Base-by-base conservation (phyloP, 768 basidiomycete genomes). In the Boletus rubescentipes region DNA sequence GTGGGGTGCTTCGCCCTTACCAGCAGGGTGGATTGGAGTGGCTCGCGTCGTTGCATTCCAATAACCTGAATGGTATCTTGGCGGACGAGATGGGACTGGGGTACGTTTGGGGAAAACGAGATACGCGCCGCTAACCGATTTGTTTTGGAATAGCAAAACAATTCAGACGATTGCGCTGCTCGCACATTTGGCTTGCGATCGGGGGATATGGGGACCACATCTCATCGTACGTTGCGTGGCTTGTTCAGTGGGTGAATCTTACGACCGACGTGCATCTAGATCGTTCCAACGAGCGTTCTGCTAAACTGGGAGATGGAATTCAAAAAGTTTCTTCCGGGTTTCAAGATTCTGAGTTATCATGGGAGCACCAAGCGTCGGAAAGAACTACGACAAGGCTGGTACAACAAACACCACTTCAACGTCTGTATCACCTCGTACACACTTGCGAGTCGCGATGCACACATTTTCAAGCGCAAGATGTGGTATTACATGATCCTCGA, bases 221-320 rank as follows among this genome's bases (percentile, higher is more conserved):
- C 78, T 98, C 8, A 89, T 99, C 61, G 84, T 84, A 65, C 58
- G 82, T 60, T 7, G 9, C 12, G 8, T 48, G 31, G 4, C n/a
- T 43, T 31, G n/a, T 54, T 29, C 16, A 38, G 46, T 35, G 37
- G 44, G 49, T 38, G 35, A 4, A 31, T 40, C 32, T 57, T 10
- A 61, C 45, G 20, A 47, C 6, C 16, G 5, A 20, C 21, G 43
- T 15, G 46, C 35, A 29, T 44, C 1, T 61, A 86, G 84, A 84
- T 96, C 62, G 90, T 86, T 52, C 97, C 97, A 1, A 91, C 96
- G 10, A 93, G 92, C 51, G 96, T 98, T 16, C 76, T 98, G 39
- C 76, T 96, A 51, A 97, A 97, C 68, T 98, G 94, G 95, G 87
- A 91, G 66, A 89, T 92, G 87, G 95, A 98, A 67, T 97, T 97